A percentile compares a stretch with the other conserved stretches of the same genome.
phyloP scores from a whole-genome alignment of 495 filamentous ascomycete species.

The Penicillium soppii region DNA sequence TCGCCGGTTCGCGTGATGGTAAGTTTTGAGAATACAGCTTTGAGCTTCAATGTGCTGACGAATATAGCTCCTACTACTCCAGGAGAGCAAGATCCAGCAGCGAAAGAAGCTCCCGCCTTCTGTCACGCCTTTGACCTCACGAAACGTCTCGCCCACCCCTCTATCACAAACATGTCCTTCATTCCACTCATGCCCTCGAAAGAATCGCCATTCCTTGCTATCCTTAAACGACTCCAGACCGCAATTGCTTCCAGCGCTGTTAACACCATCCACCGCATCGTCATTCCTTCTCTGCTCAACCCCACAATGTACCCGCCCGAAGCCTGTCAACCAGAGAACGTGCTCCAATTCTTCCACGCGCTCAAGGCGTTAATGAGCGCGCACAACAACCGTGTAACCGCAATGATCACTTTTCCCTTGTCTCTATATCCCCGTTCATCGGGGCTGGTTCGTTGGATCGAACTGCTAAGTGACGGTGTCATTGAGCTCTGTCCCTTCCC shows the following conservation, averaged over 20 bases:
- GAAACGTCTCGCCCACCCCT: constrained; percentile 69
- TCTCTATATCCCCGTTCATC: constrained; percentile 76
- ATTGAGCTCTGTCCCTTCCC: constrained; percentile 86
- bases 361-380: constrained; percentile 71
- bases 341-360: constrained; percentile 82
- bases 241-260: constrained; percentile 58
- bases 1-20: constrained; percentile 55
- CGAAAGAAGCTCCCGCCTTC: constrained; percentile 50
- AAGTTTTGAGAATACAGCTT: constrained; percentile 15
- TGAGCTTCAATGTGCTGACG: constrained; percentile 16
- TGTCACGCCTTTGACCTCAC: constrained; percentile 90
- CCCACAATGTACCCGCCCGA: constrained; percentile 75
- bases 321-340: constrained; percentile 62
- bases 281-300: constrained; percentile 80
- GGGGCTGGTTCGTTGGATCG: constrained; percentile 84
- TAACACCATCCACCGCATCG: constrained; percentile 71
- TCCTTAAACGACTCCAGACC: constrained; percentile 59
- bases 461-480: constrained; percentile 81
- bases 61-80: constrained; percentile 23
- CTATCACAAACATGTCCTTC: constrained; percentile 55
- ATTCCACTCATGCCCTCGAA: constrained; percentile 50
- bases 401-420: constrained; percentile 75
- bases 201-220: constrained; percentile 62
- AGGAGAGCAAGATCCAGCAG: constrained; percentile 24
- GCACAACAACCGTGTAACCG: constrained; percentile 64